Conservation (phyloP, 179 eudicot species). For the Nepenthes alata region DNA sequence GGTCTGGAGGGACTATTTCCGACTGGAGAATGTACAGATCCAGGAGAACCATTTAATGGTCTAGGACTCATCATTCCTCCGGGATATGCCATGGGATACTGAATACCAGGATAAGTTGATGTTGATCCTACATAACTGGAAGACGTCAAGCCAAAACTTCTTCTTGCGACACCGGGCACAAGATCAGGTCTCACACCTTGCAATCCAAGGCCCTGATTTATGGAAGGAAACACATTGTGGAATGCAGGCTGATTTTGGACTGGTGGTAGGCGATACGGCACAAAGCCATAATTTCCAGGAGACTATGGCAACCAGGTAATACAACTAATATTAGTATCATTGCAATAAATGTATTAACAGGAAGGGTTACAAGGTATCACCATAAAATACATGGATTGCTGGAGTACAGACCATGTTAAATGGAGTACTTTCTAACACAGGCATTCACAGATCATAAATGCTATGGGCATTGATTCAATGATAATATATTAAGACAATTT, state of each 20-base stretch:
- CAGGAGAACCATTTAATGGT: conserved; percentile 45
- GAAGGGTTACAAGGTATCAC: too few relatives aligned
- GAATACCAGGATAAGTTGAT: conserved; percentile 50
- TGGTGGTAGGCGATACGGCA: conserved; percentile 68
- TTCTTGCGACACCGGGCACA: conserved; percentile 42
- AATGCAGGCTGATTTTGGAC: conserved; percentile 60
- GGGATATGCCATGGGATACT: conserved; percentile 58
- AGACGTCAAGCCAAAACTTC: conserved; percentile 34
- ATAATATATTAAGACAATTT: conserved; percentile 4
- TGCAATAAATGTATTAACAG: too few relatives aligned
- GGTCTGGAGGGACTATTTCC: conserved; percentile 53
- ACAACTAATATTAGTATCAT: background rate
- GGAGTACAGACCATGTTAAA: too few relatives aligned
- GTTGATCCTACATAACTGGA: conserved; percentile 44
- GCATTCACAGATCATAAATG: too few relatives aligned
- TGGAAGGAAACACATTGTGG: conserved; percentile 36
- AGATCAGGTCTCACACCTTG: conserved; percentile 53
- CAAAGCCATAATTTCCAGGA: conserved; percentile 62
- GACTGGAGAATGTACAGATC: conserved; percentile 34
- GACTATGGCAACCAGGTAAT: conserved; percentile 25
- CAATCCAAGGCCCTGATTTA: conserved; percentile 51
- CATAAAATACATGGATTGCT: too few relatives aligned
- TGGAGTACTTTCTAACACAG: too few relatives aligned
- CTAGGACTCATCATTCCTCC: conserved; percentile 57
- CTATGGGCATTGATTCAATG: too few relatives aligned